phyloP scores from a whole-genome alignment of 1,139 yeast species.

The Suhomyces yuchorum region DNA sequence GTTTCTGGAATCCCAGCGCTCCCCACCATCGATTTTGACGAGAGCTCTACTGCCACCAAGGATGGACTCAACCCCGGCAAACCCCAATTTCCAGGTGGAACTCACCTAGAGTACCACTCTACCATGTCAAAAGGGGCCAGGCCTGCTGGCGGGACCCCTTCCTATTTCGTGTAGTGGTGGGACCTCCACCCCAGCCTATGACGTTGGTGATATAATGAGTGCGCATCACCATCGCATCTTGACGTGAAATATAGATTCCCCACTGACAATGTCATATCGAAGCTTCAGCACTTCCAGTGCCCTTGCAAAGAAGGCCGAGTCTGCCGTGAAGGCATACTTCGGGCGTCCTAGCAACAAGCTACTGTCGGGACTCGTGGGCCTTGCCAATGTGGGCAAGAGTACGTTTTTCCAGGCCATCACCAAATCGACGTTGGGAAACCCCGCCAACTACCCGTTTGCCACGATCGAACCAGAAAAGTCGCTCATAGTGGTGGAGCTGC shows the following conservation, averaged over 20 bases:
- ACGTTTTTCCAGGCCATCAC: conserved; percentile 73
- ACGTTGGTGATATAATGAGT: not conserved
- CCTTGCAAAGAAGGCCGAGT: conserved; percentile 9
- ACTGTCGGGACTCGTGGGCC: conserved; percentile 63
- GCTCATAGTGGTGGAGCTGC: conserved; percentile 56
- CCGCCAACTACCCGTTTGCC: conserved; percentile 81
- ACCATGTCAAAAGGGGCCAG: too few species aligned
- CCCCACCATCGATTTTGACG: not conserved
- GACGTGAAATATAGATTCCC: not conserved
- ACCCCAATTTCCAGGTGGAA: too few species aligned
- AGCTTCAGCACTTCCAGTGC: conserved; percentile 7
- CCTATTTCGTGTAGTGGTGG: too few species aligned
- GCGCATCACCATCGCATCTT: not conserved
- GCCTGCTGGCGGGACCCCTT: too few species aligned
- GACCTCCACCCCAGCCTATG: too few species aligned
- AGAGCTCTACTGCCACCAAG: not conserved
- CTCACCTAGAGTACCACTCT: too few species aligned
- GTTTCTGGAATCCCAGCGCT: not conserved
- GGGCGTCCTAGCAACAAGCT: conserved; percentile 61
- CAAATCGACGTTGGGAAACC: conserved; percentile 65
- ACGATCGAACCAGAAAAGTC: conserved; percentile 77
- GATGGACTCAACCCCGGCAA: too few species aligned
- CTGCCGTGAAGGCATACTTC: conserved; percentile 23
- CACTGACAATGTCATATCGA: conserved; percentile 8
- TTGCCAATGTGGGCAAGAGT: conserved; percentile 78